Evolutionary conservation across 441 rosid species (phyloP).

Genomic region (Omphalea diandra): DNA sequence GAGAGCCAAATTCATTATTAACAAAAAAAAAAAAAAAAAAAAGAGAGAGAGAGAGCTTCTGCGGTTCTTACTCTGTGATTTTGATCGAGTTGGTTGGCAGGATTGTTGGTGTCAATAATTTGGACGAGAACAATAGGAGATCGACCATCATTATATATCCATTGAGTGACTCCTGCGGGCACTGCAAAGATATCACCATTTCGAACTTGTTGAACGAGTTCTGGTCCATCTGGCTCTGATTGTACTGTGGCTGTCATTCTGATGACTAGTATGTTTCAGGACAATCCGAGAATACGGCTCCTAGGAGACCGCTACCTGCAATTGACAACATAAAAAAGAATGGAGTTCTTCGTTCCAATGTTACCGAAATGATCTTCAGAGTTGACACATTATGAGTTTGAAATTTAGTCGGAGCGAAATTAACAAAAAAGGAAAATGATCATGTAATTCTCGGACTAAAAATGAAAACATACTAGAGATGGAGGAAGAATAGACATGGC

Average conservation of each 20-base stretch:
- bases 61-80: conserved; percentile 54
- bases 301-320: conserved; percentile 54
- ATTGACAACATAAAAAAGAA: too few species aligned
- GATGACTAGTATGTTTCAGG: conserved; percentile 61
- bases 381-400: too few species aligned
- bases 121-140: conserved; percentile 44
- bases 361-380: too few species aligned
- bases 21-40: too few species aligned
- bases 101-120: conserved; percentile 51
- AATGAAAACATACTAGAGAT: too few species aligned
- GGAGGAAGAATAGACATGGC: too few species aligned
- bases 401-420: too few species aligned
- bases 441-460: too few species aligned
- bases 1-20: too few species aligned
- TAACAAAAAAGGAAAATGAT: too few species aligned
- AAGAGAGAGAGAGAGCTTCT: too few species aligned
- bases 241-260: conserved; percentile 14
- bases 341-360: too few species aligned
- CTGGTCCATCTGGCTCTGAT: conserved; percentile 41
- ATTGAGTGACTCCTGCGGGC: conserved; percentile 60
- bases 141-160: conserved; percentile 64
- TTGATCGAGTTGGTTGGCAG: conserved; percentile 60
- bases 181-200: conserved; percentile 53
- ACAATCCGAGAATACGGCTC: conserved; percentile 48
- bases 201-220: conserved; percentile 57